Evolutionary conservation across 1,284 basidiomycete species (phyloP).

Genomic region (Ganoderma resinaceum): DNA sequence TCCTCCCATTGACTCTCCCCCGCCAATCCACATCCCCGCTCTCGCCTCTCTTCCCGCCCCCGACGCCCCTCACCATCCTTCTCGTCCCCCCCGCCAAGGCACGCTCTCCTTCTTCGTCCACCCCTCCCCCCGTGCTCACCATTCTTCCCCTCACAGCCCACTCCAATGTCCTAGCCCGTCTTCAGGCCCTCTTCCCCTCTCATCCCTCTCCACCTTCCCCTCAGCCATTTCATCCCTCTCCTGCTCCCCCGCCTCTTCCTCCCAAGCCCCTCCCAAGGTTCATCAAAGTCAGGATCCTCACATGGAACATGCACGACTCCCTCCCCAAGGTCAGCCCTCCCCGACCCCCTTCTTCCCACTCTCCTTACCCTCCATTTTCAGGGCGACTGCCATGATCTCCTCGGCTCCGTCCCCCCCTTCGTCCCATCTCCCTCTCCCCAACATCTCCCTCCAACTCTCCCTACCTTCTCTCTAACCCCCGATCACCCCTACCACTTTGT

Average conservation of each 20-base stretch:
- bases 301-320: constrained; percentile 84
- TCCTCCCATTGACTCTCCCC: constrained; percentile 29
- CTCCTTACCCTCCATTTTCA: constrained; percentile 36
- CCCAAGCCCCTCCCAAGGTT: constrained; percentile 44
- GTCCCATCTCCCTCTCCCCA: constrained; percentile 46
- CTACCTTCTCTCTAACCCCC: constrained; percentile 51
- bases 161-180: constrained; percentile 48
- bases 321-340: constrained; percentile 63
- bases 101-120: background rate
- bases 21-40: constrained; percentile 28
- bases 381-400: constrained; percentile 79
- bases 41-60: constrained; percentile 11
- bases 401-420: constrained; percentile 67
- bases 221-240: constrained; percentile 28
- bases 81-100: constrained; percentile 25
- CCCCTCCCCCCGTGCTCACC: background rate
- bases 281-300: constrained; percentile 57
- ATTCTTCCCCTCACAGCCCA: constrained; percentile 25
- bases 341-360: background rate
- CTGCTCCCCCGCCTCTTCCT: constrained; percentile 32
- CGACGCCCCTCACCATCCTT: constrained; percentile 22
- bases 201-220: constrained; percentile 32
- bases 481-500: constrained; percentile 83
- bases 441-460: constrained; percentile 45
- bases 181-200: constrained; percentile 50